A percentile compares a stretch with the other conserved stretches of the same genome.
phyloP scores from a whole-genome alignment of 106 monocot genomes.

The Amphibolis antarctica region DNA sequence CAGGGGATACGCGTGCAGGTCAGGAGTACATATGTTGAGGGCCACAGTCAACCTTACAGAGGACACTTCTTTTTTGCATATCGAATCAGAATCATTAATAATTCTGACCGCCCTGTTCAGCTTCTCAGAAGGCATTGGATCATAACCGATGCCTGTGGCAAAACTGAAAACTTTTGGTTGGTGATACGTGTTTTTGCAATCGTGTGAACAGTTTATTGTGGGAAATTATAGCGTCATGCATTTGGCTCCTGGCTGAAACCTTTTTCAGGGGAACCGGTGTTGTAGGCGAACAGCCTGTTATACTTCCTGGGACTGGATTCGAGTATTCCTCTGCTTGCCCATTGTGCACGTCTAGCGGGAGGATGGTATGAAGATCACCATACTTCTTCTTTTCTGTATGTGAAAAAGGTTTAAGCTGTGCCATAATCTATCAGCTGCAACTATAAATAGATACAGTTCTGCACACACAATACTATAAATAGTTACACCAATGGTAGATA shows the following conservation, averaged over 20 bases:
- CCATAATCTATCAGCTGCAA: too few species aligned
- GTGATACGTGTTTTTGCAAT: conserved; percentile 5
- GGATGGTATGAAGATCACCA: conserved; percentile 44
- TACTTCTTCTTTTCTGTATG: not conserved
- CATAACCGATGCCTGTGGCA: conserved; percentile 78
- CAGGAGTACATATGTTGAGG: conserved; percentile 72
- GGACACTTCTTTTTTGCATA: conserved; percentile 64
- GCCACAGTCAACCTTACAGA: conserved; percentile 63
- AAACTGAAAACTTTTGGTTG: conserved; percentile 83
- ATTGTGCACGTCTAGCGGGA: conserved; percentile 63
- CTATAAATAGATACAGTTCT: too few species aligned
- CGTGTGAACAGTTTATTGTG: not conserved
- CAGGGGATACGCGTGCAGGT: conserved; percentile 96
- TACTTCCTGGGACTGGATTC: conserved; percentile 76
- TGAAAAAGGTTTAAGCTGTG: not conserved
- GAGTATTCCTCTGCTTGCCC: conserved; percentile 95
- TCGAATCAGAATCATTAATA: conserved; percentile 67
- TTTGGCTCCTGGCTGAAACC: not conserved
- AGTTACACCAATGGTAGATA: too few species aligned
- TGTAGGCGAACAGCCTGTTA: conserved; percentile 92
- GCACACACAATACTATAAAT: too few species aligned
- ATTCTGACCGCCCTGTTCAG: conserved; percentile 69
- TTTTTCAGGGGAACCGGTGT: conserved; percentile 74
- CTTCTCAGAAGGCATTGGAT: conserved; percentile 98
- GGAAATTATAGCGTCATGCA: not conserved